These are phyloP conservation scores for Microsporum audouinii DNA, from an alignment of 2,329 filamentous ascomycete genomes.

Conservation along the genomic window DNA sequence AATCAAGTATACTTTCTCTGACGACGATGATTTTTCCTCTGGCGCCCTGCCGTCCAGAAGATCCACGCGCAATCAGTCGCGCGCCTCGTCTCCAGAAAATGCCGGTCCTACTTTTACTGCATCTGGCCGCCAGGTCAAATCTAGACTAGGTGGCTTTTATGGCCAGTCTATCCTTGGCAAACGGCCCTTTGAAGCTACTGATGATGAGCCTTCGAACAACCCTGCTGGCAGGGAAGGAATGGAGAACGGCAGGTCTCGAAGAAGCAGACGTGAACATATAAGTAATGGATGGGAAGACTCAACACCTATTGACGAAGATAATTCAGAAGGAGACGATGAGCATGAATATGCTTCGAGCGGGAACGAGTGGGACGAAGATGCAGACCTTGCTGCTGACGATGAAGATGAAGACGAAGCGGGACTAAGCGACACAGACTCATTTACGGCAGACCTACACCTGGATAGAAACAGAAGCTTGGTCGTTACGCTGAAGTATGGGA, in stretches of 20 bases:
- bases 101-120: slow-evolving; percentile 59
- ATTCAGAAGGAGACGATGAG: slow-evolving; percentile 52
- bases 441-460: slow-evolving; percentile 34
- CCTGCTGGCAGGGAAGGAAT: slow-evolving; percentile 37
- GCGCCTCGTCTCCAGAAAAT: slow-evolving; percentile 58
- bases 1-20: slow-evolving; percentile 90
- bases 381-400: slow-evolving; percentile 52
- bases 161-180: slow-evolving; percentile 47
- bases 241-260: slow-evolving; percentile 33
- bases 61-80: slow-evolving; percentile 54
- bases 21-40: slow-evolving; percentile 60
- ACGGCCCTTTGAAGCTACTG: slow-evolving; percentile 37
- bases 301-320: slow-evolving; percentile 29
- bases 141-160: slow-evolving; percentile 43
- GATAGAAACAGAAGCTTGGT: slow-evolving; percentile 53
- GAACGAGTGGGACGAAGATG: slow-evolving; percentile 63
- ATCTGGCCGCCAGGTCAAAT: slow-evolving; percentile 70
- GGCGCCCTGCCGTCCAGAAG: slow-evolving; percentile 55
- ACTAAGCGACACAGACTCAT: slow-evolving; percentile 31
- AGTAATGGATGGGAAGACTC: neutral
- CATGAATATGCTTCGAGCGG: slow-evolving; percentile 48
- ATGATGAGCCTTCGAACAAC: slow-evolving; percentile 28
- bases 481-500: slow-evolving; percentile 51
- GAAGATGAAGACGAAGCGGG: slow-evolving; percentile 35
- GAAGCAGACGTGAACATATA: slow-evolving; percentile 15